Conservation (phyloP, 192 early-diverging fungal genomes). For the Lunasporangiospora selenospora region DNA sequence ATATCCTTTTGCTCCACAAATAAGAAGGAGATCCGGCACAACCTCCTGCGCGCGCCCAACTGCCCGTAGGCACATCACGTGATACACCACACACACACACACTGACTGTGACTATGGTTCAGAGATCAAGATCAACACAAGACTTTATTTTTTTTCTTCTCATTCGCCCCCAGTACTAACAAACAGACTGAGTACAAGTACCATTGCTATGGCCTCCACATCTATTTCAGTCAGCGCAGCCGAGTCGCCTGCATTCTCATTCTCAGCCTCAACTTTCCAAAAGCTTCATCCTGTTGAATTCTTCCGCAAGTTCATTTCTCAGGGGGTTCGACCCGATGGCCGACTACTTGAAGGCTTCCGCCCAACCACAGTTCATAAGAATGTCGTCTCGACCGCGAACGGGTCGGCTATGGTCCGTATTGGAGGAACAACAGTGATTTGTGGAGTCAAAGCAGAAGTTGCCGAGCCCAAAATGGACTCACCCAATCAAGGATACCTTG, state of each 20-base stretch:
- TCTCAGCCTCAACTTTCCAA: slow-evolving; percentile 76
- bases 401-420: slow-evolving; percentile 88
- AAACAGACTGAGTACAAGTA: background rate
- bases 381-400: slow-evolving; percentile 78
- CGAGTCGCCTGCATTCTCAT: slow-evolving; percentile 39
- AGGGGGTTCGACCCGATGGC: slow-evolving; percentile 86
- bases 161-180: too few relatives aligned
- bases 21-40: too few relatives aligned
- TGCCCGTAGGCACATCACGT: too few relatives aligned
- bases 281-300: slow-evolving; percentile 89
- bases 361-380: slow-evolving; percentile 64
- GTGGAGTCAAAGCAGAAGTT: slow-evolving; percentile 96
- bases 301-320: slow-evolving; percentile 79
- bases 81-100: too few relatives aligned
- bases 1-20: too few relatives aligned
- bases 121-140: too few relatives aligned
- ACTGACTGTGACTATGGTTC: too few relatives aligned
- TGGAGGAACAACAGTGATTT: slow-evolving; percentile 89
- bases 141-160: too few relatives aligned
- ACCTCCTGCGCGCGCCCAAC: too few relatives aligned
- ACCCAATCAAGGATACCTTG: slow-evolving; percentile 82
- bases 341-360: slow-evolving; percentile 74
- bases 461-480: slow-evolving; percentile 73
- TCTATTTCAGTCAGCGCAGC: background rate
- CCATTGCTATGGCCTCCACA: slow-evolving; percentile 8